Evolutionary conservation across 805 yeast genomes (phyloP), one percentile per base, ranked within the genome.

Genomic region (Zygosaccharomyces lentus): DNA sequence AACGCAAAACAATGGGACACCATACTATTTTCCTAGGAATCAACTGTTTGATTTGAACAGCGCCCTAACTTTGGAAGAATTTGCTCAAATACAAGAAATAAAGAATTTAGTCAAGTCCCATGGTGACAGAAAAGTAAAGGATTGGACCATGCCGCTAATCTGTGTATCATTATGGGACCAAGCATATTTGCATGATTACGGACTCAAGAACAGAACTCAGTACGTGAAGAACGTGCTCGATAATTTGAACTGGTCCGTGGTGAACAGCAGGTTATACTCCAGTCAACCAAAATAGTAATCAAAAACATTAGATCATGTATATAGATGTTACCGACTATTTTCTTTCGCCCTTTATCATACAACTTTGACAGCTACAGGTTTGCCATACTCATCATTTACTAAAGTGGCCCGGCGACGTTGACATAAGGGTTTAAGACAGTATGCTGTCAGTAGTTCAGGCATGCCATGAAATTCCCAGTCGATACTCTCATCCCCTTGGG

Each of bases 121-220:
- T 9, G 44, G 46, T 30, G 52, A 51, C 27, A 47, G 57, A 24
- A 66, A 67, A 16, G 73, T 72, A 32, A 73, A 71, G 54, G 90
- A 84, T 62, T 79, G 76, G 70, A 75, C 81, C 19, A 70, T 89
- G 54, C 69, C 69, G 37, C 68, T 93, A 37, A 73, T 93, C 54
- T 85, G 81, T 41, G 74, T 89, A 53, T 87, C 82, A 66, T 75
- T 85, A 54, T 90, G 97, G 96, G 95, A 91, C 64, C 78, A 81
- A 53, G 87, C 96, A n/a, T 93, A 83, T 65, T 58, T 88, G 37
- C 70, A 77, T 23, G 98, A 93, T 66, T 91, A 83, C 67, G 96
- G 97, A 38, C 75, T 87, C 42, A 61, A 57, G 17, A 95, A 93
- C 19, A 84, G 83, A 69, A 71, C 77, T 36, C 72, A 76, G 43